A percentile compares a stretch with the other conserved stretches of the same genome.
phyloP scores from a whole-genome alignment of 73 alveolate species.

The Paramecium primaurelia region DNA sequence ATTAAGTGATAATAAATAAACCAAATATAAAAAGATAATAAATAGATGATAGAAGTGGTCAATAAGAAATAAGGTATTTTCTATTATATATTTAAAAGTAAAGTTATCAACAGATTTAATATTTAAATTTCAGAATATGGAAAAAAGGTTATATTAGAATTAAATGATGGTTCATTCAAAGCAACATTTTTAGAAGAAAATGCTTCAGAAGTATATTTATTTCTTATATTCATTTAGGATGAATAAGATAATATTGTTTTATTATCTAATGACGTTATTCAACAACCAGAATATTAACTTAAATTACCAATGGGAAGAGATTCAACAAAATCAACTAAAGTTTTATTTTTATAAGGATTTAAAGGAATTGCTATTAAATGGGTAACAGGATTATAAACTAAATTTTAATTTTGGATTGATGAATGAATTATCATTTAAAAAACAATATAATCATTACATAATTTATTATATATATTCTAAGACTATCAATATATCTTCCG shows the following conservation, averaged over 20 bases:
- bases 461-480: constrained; percentile 26
- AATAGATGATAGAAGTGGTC: neutral
- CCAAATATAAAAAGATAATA: neutral
- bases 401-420: neutral
- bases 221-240: neutral
- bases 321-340: neutral
- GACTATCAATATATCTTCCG: no score
- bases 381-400: neutral
- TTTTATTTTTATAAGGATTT: neutral
- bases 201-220: neutral
- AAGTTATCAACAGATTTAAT: neutral
- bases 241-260: neutral
- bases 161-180: neutral
- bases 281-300: neutral
- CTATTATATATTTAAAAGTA: neutral
- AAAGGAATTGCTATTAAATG: neutral
- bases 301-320: neutral
- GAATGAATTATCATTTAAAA: neutral
- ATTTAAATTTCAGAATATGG: neutral
- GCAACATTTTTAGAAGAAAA: neutral
- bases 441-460: constrained; percentile 52
- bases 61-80: neutral
- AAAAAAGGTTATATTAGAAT: neutral
- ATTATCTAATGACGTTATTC: neutral
- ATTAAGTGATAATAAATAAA: neutral